phyloP scores from a whole-genome alignment of 139 green algal species.

The Coelastrella sp. region DNA sequence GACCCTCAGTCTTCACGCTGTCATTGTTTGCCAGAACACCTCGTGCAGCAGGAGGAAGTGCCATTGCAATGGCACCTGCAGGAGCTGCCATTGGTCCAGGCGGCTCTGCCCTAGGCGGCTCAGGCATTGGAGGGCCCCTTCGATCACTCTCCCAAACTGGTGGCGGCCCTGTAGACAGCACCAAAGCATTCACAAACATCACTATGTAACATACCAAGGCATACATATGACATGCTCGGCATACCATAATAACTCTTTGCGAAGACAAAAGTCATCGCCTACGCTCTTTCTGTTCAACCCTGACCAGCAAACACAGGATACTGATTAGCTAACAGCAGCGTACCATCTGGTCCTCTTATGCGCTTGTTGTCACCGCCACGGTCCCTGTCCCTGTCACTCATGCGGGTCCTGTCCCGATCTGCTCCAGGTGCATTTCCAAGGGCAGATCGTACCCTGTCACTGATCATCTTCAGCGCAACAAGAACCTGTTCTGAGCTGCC shows the following conservation, averaged over 20 bases:
- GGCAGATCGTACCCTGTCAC: conserved; percentile 15
- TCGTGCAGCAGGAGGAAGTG: conserved; percentile 4
- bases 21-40: conserved; percentile 38
- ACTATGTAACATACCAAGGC: too few species aligned
- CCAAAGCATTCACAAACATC: background rate
- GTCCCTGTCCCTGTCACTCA: background rate
- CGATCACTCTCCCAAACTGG: background rate
- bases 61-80: background rate
- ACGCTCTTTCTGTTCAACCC: too few species aligned
- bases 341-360: background rate
- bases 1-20: conserved; percentile 40
- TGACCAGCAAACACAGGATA: background rate
- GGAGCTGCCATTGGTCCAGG: background rate
- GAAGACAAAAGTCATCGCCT: too few species aligned
- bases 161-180: background rate
- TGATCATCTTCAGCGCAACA: conserved; percentile 22
- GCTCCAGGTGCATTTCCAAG: background rate
- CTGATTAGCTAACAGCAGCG: background rate
- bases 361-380: conserved; percentile 5
- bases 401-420: background rate
- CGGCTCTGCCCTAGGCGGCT: background rate
- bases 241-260: background rate
- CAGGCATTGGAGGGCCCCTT: background rate
- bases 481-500: conserved; percentile 21
- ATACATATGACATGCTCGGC: too few species aligned